Conservation (phyloP, 2,329 filamentous ascomycete species). For the Thermothelomyces thermophilus region DNA sequence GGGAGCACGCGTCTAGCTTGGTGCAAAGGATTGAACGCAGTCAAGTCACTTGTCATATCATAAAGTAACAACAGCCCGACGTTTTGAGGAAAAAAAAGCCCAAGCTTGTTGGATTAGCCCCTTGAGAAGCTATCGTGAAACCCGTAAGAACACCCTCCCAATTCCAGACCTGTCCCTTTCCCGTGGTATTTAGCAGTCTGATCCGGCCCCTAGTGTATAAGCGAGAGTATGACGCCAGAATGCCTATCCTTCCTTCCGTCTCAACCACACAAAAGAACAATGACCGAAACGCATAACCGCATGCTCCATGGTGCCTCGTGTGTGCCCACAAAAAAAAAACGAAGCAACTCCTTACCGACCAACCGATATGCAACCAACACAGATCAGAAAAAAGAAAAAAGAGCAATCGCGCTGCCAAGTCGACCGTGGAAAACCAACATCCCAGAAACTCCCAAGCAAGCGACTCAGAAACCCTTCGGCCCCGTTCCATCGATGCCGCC, state of each 20-base stretch:
- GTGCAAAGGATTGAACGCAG: too few relatives aligned
- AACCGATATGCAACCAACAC: neutral
- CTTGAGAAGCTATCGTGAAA: neutral
- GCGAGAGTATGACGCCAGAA: constrained; percentile 10
- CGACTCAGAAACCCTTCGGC: constrained; percentile 29
- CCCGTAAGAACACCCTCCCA: neutral
- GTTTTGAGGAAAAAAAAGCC: too few relatives aligned
- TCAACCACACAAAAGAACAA: neutral
- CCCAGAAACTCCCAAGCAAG: neutral
- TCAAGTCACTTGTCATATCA: too few relatives aligned
- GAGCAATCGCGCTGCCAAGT: neutral
- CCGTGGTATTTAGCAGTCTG: constrained; percentile 6
- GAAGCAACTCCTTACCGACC: neutral
- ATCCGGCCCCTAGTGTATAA: constrained; percentile 1
- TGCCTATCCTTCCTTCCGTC: neutral
- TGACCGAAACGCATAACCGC: neutral
- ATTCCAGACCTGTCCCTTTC: neutral
- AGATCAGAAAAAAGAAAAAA: constrained; percentile 4
- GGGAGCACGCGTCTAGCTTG: too few relatives aligned
- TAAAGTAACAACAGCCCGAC: too few relatives aligned
- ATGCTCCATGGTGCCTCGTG: constrained; percentile 5
- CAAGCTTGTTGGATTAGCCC: too few relatives aligned
- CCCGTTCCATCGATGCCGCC: constrained; percentile 39
- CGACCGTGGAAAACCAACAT: neutral
- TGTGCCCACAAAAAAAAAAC: neutral